These are phyloP conservation scores for Pugionium dolabratum DNA, from an alignment of 345 rosid genomes.

Conservation along the genomic window DNA sequence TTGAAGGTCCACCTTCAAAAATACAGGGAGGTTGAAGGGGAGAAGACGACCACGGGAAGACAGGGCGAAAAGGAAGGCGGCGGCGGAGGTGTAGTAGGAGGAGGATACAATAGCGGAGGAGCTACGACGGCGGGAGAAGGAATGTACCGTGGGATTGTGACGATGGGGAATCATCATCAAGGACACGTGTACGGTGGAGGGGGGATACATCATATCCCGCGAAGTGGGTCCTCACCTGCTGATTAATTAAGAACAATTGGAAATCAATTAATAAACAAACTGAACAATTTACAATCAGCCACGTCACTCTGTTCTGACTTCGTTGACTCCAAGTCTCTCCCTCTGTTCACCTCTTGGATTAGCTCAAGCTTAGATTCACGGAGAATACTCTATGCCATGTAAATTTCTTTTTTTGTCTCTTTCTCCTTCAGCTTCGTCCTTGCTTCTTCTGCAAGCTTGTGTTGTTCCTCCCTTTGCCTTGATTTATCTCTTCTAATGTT, in stretches of 20 bases:
- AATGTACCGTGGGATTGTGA: constrained; percentile 57
- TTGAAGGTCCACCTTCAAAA: constrained; percentile 66
- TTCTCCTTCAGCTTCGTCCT: constrained; percentile 7
- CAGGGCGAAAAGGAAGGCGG: constrained; percentile 46
- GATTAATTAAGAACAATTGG: not conserved
- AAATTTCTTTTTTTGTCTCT: constrained; percentile 20
- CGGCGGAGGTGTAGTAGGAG: constrained; percentile 43
- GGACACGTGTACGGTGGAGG: constrained; percentile 56
- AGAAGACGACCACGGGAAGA: constrained; percentile 50
- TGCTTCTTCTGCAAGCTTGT: constrained; percentile 30
- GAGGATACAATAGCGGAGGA: constrained; percentile 49
- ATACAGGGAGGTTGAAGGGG: constrained; percentile 72
- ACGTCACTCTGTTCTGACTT: constrained; percentile 9
- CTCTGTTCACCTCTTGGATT: not conserved
- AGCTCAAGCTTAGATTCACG: not conserved
- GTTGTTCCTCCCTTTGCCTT: not conserved
- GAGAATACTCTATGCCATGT: constrained; percentile 30
- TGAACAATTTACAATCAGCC: constrained; percentile 20
- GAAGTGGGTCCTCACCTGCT: constrained; percentile 39
- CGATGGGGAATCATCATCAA: constrained; percentile 51
- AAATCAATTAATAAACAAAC: not conserved
- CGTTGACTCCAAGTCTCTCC: not conserved
- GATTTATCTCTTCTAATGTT: constrained; percentile 18
- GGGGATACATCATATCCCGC: constrained; percentile 49
- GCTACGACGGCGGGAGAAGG: constrained; percentile 33